Evolutionary conservation across 2,329 filamentous ascomycete species (phyloP).

Genomic region (Mycosphaerella arachidis): DNA sequence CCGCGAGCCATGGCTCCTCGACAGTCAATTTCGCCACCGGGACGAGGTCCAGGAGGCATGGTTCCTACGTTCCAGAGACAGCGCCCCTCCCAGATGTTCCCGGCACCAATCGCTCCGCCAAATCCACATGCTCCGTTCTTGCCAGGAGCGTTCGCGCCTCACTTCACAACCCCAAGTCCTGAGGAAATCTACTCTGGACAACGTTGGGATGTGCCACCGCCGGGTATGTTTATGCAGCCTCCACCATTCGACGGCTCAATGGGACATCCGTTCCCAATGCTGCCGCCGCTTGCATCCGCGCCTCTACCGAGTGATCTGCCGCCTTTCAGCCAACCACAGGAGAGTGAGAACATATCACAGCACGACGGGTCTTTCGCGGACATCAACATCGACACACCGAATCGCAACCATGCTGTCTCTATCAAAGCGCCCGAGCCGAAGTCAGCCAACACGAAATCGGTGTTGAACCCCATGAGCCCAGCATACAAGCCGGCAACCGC

Average conservation of each 20-base stretch:
- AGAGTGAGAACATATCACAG: constrained; percentile 20
- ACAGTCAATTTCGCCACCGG: constrained; percentile 23
- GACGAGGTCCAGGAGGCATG: constrained; percentile 5
- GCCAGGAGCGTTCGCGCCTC: constrained; percentile 11
- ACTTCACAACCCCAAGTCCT: constrained; percentile 16
- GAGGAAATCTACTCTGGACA: constrained; percentile 19
- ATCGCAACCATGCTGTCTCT: constrained; percentile 30
- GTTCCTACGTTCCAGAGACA: constrained; percentile 15
- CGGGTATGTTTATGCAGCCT: constrained; percentile 25
- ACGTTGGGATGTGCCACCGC: constrained; percentile 22
- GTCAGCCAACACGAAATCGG: constrained; percentile 26
- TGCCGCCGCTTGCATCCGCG: constrained; percentile 3
- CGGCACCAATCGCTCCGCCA: constrained; percentile 8
- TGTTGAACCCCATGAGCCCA: constrained; percentile 37
- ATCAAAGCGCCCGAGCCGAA: constrained; percentile 32
- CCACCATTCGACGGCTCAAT: constrained; percentile 30
- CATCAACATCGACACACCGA: constrained; percentile 18
- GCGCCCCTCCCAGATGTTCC: constrained; percentile 7
- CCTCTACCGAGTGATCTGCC: neutral
- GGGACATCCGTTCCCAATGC: constrained; percentile 17
- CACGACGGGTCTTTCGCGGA: constrained; percentile 26
- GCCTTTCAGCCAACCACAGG: neutral
- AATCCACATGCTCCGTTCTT: neutral
- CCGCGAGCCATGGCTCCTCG: constrained; percentile 21
- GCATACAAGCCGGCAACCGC: constrained; percentile 32